Evolutionary conservation across 2,329 filamentous ascomycete genomes (phyloP), one percentile per base, ranked within the genome.

Genomic region (Coniochaeta hoffmannii): DNA sequence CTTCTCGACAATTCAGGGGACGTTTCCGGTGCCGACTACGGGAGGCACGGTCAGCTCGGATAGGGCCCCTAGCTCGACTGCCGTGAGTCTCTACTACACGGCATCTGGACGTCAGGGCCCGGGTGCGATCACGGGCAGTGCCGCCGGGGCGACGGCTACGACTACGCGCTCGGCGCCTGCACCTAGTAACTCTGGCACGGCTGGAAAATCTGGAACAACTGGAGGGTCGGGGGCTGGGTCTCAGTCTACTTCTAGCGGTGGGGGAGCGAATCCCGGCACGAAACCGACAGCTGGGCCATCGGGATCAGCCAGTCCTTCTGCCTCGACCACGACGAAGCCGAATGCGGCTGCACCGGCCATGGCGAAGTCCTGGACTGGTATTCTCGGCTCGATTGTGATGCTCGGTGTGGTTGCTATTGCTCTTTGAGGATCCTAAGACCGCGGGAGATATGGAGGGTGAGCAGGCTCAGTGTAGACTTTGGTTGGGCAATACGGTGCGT

Each of bases 71-170:
- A 65, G 70, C 30, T 60, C 71, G 61, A 69, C 72, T 38, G 72
- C 68, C n/a, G 67, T 74, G 11, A 73, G 69, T 56, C 57, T 74
- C 31, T 76, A 76, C 60, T 76, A 71, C 62, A 76, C 73, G 7
- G 62, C 68, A 2, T 69, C 59, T 22, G 70, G 65, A 1, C 55
- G 57, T 5, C 72, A 74, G 57, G 73, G 73, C 0, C 68, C 69
- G 1, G 75, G 75, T 17, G 54, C 61, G 15, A 74, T 77, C 56
- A 76, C 73, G 30, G 73, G 74, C 12, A 68, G 64, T 38, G 71
- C 71, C 9, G 65, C 69, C 19, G 63, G 61, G 11, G 71, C 71
- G 11, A 71, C 69, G 6, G 65, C 63, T 35, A 68, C 64, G 17
- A 61, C 56, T n/a, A 30, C 38, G 31, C 55, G 52, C 28, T 57